phyloP scores from a whole-genome alignment of 202 grass and related monocot genomes.

The Panicum virgatum region DNA sequence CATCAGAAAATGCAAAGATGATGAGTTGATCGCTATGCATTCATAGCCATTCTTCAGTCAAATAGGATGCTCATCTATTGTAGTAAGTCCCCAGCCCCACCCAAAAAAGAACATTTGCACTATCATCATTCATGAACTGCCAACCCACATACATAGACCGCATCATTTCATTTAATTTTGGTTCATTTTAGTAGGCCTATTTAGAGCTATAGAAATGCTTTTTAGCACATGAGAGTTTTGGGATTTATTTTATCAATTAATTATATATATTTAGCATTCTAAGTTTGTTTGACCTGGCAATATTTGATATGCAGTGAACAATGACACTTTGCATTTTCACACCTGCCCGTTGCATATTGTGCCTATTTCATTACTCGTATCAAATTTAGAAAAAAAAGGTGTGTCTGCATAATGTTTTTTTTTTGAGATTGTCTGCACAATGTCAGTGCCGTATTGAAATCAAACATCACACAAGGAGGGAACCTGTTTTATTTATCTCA shows the following conservation, averaged over 20 bases:
- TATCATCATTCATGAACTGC: neutral
- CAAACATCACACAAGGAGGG: neutral
- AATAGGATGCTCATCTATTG: neutral
- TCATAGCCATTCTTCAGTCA: constrained; percentile 42
- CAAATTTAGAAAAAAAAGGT: neutral
- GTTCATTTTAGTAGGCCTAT: constrained; percentile 7
- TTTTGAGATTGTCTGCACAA: too few species aligned
- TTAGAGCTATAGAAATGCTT: neutral
- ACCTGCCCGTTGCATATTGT: neutral
- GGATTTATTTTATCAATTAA: too few species aligned
- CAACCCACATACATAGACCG: too few species aligned
- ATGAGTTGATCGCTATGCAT: constrained; percentile 82
- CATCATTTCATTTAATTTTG: constrained; percentile 7
- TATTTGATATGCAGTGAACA: too few species aligned
- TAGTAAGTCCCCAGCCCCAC: constrained; percentile 2
- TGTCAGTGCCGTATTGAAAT: neutral
- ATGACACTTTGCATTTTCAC: too few species aligned
- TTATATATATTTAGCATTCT: too few species aligned
- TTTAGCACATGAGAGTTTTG: neutral
- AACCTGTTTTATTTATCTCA: neutral
- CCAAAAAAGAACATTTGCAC: neutral
- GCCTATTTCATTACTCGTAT: neutral
- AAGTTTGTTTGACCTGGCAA: too few species aligned
- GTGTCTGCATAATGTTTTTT: neutral
- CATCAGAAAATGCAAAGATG: constrained; percentile 86